phyloP scores from a whole-genome alignment of 176 grass and related monocot species.

The Zea luxurians region DNA sequence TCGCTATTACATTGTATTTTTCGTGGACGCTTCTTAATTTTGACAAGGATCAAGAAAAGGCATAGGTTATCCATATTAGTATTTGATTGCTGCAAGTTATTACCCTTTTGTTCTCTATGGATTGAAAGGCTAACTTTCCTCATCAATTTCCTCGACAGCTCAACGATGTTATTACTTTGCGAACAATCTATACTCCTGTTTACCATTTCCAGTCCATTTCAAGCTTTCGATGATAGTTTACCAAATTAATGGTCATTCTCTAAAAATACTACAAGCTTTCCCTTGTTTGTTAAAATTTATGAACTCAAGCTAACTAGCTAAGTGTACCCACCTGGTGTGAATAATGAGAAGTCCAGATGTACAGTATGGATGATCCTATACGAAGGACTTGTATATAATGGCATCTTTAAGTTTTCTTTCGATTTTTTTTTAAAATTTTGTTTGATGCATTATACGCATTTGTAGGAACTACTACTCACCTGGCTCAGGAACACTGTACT shows the following conservation, averaged over 20 bases:
- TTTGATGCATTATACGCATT: conserved; percentile 3
- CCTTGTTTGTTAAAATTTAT: background rate
- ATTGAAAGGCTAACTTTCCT: background rate
- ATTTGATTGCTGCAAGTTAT: background rate
- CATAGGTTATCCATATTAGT: background rate
- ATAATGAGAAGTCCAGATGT: background rate
- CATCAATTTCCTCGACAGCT: background rate
- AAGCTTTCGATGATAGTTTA: background rate
- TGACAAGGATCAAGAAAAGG: background rate
- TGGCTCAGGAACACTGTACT: conserved; percentile 62
- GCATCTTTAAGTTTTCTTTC: background rate
- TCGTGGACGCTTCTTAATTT: background rate
- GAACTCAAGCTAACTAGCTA: background rate
- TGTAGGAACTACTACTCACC: conserved; percentile 92
- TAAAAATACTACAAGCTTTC: background rate
- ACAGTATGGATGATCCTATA: background rate
- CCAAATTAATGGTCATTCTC: background rate
- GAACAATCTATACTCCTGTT: background rate
- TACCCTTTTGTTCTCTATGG: background rate
- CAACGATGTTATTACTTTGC: background rate
- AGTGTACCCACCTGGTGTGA: background rate
- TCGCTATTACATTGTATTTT: background rate
- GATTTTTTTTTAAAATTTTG: background rate
- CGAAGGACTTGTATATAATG: background rate
- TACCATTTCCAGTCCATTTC: background rate